Base-by-base conservation (phyloP, 208 protist species). In the Crithidia fasciculata region DNA sequence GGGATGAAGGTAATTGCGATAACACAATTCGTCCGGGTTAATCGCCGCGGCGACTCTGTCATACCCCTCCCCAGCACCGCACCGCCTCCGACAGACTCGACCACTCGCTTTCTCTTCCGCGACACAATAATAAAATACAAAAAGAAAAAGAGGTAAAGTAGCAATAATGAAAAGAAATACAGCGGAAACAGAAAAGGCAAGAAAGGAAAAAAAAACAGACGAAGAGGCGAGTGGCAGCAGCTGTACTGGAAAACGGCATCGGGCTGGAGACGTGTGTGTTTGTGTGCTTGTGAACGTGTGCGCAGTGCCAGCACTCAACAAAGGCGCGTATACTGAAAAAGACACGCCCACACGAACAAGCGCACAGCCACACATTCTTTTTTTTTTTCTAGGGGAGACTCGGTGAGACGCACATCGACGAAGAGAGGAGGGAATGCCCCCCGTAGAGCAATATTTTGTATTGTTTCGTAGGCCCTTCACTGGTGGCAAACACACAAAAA, bases 341-440 rank as follows among this genome's bases (percentile, higher is more conserved):
- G 18, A 64, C 13, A 47, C 28, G 28, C 28, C 28, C 28, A 28
- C 28, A 28, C 28, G 28, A 2, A 28, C 28, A 28, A 28, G 28
- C 28, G 1, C 28, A 28, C 28, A 28, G 28, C 28, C 28, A 28
- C 28, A 28, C 28, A 28, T 28, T 28, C 28, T 28, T 28, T 28
- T 28, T 28, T 28, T 28, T 28, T 28, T 28, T 1, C 28, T 28
- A 60, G 19, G 41, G 40, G 47, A 71, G 66, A 61, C 44, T 28
- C 55, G 39, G 67, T 67, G 64, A 66, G 68, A 55, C 55, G 45
- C 57, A 78, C 66, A 49, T 43, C 60, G 65, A 73, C 47, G 58
- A 64, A 64, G 40, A 64, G 74, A 78, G 73, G 65, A 70, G 65
- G 49, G 69, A 83, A 83, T 83, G 78, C 78, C 78, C 78, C 78